These are phyloP conservation scores for Eucalyptus erythrocorys DNA, from an alignment of 345 rosid species.

Conservation along the genomic window DNA sequence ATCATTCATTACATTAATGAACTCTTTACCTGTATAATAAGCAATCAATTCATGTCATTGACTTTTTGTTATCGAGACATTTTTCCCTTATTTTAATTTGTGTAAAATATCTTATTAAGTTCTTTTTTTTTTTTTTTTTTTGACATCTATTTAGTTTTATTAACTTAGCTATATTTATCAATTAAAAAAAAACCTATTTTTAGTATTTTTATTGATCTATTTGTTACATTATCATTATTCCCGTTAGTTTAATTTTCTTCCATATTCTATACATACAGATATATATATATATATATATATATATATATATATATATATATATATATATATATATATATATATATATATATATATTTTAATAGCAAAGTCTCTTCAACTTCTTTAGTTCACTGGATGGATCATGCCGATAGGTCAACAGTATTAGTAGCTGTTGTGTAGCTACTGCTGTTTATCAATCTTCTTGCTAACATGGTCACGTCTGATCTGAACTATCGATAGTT, in stretches of 20 bases:
- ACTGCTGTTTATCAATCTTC: neutral
- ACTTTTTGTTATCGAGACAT: neutral
- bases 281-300: neutral
- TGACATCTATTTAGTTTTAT: neutral
- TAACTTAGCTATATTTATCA: neutral
- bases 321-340: too few species aligned
- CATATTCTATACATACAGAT: neutral
- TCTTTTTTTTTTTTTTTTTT: too few species aligned
- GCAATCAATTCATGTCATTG: neutral
- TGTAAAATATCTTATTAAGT: neutral
- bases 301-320: neutral
- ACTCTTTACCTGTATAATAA: neutral
- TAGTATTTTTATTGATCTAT: neutral
- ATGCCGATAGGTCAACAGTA: neutral
- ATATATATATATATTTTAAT: neutral
- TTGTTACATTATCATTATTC: neutral
- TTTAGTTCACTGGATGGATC: neutral
- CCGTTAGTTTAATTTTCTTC: neutral
- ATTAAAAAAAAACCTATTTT: neutral
- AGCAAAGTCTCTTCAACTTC: neutral
- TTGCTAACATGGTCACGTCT: neutral
- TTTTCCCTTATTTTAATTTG: neutral
- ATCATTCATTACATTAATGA: neutral
- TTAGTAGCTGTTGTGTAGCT: neutral
- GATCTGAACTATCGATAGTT: neutral